A percentile compares a stretch with the other conserved stretches of the same genome.
Evolutionary conservation across 805 yeast genomes (phyloP).

Genomic region (Yarrowia sp.): DNA sequence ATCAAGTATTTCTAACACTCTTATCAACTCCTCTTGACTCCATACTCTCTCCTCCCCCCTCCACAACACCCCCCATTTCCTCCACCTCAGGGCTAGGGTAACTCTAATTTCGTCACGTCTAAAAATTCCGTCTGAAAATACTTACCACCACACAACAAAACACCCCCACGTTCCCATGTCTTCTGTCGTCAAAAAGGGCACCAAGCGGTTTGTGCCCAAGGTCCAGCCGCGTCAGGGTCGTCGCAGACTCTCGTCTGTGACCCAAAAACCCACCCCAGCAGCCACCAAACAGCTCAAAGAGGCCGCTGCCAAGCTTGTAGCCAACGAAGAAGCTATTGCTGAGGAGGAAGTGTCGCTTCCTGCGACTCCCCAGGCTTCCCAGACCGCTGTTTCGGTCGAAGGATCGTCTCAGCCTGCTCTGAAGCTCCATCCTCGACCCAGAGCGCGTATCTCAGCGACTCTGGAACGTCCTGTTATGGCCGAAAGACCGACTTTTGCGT

Average conservation of each 20-base stretch:
- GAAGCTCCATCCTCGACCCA: conserved; percentile 7
- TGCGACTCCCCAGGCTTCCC: conserved; percentile 24
- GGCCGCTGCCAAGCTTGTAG: conserved; percentile 15
- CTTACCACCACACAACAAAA: background rate
- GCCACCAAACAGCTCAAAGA: conserved; percentile 24
- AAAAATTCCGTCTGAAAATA: background rate
- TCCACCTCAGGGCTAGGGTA: conserved; percentile 1
- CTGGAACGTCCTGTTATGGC: background rate
- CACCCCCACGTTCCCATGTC: conserved; percentile 28
- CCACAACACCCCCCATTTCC: background rate
- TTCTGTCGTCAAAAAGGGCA: conserved; percentile 35
- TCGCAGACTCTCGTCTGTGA: conserved; percentile 19
- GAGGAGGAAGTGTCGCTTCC: conserved; percentile 31
- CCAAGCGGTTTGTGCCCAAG: conserved; percentile 33
- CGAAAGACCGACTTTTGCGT: conserved; percentile 13
- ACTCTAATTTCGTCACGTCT: conserved; percentile 14
- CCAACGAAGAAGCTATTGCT: conserved; percentile 26
- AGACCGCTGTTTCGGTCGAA: background rate
- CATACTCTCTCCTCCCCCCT: too few relatives aligned
- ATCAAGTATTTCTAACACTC: too few relatives aligned
- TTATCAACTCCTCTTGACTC: too few relatives aligned
- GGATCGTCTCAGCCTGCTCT: conserved; percentile 8
- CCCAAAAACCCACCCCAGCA: conserved; percentile 19
- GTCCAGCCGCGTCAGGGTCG: conserved; percentile 30
- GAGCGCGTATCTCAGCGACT: background rate